Percentiles rank a stretch among this genome's conserved stretches.
These are phyloP conservation scores for Shiraia bambusicola DNA, from an alignment of 2,329 filamentous ascomycete genomes.

Conservation along the genomic window DNA sequence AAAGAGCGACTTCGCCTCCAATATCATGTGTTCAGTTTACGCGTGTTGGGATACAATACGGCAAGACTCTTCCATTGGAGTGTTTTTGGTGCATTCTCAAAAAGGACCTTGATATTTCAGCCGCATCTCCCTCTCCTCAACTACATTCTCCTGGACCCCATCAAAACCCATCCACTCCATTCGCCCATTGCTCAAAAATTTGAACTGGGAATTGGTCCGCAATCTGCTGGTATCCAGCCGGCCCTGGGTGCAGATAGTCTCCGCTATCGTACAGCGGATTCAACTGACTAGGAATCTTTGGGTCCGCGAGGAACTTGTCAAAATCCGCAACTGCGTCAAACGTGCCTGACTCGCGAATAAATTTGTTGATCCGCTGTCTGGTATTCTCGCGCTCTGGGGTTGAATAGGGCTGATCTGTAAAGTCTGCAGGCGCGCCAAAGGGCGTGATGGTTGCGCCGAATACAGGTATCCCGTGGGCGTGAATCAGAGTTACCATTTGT, in stretches of 20 bases:
- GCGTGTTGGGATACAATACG: too few relatives aligned
- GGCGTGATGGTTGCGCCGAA: slow-evolving; percentile 69
- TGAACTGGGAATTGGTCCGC: slow-evolving; percentile 60
- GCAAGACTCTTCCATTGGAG: too few relatives aligned
- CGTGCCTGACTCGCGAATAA: slow-evolving; percentile 57
- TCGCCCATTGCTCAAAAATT: slow-evolving; percentile 46
- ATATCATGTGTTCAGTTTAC: too few relatives aligned
- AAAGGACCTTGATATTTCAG: neutral
- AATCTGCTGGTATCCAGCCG: slow-evolving; percentile 60
- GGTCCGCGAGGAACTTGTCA: slow-evolving; percentile 58
- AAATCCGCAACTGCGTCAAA: slow-evolving; percentile 67
- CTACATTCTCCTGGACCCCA: neutral
- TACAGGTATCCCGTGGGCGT: slow-evolving; percentile 56
- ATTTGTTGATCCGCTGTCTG: slow-evolving; percentile 60
- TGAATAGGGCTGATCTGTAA: slow-evolving; percentile 55
- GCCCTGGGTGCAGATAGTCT: slow-evolving; percentile 66
- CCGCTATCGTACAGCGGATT: slow-evolving; percentile 58
- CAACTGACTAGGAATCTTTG: slow-evolving; percentile 51
- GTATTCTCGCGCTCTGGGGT: slow-evolving; percentile 58
- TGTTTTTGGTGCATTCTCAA: too few relatives aligned
- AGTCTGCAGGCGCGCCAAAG: slow-evolving; percentile 52
- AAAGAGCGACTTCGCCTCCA: too few relatives aligned
- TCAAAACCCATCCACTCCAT: slow-evolving; percentile 3
- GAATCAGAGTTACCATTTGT: slow-evolving; percentile 58
- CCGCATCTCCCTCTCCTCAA: neutral